Conservation (phyloP, 106 monocot genomes). For the Acorus calamus region DNA sequence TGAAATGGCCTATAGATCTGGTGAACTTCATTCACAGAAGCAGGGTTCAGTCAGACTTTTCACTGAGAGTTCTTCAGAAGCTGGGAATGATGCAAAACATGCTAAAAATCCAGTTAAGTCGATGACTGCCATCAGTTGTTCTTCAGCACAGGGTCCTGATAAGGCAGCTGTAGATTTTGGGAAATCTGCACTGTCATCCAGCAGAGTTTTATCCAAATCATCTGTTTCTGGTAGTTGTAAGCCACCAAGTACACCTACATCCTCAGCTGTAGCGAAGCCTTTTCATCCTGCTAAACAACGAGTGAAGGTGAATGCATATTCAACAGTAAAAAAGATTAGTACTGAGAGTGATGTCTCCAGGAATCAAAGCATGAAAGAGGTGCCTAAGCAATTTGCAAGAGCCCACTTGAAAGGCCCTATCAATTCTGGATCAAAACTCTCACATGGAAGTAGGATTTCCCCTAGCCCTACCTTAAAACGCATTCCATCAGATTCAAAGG, state of each 20-base stretch:
- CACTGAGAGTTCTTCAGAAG: conserved; percentile 9
- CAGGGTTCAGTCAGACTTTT: conserved; percentile 1
- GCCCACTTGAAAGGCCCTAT: conserved; percentile 12
- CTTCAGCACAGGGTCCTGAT: not conserved
- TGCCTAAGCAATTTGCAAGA: conserved; percentile 18
- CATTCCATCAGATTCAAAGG: conserved; percentile 25
- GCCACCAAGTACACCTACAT: conserved; percentile 5
- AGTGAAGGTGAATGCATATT: conserved; percentile 14
- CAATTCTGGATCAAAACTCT: conserved; percentile 27
- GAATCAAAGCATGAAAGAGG: conserved; percentile 14
- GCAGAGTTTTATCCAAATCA: conserved; percentile 13
- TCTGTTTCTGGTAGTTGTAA: conserved; percentile 14
- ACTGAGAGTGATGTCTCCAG: not conserved
- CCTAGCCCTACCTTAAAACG: conserved; percentile 29
- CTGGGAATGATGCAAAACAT: conserved; percentile 1
- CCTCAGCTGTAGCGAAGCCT: conserved; percentile 20
- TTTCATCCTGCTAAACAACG: conserved; percentile 15
- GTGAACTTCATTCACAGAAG: conserved; percentile 5
- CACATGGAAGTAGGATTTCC: conserved; percentile 23
- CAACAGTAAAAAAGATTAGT: conserved; percentile 12
- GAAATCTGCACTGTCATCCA: conserved; percentile 27
- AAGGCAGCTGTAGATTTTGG: conserved; percentile 14
- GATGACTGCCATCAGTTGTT: conserved; percentile 3
- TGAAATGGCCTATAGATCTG: not conserved
- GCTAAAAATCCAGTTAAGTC: conserved; percentile 13